A percentile compares a stretch with the other conserved stretches of the same genome.
phyloP scores from a whole-genome alignment of 2,329 filamentous ascomycete genomes.

The Penicillium sp. region DNA sequence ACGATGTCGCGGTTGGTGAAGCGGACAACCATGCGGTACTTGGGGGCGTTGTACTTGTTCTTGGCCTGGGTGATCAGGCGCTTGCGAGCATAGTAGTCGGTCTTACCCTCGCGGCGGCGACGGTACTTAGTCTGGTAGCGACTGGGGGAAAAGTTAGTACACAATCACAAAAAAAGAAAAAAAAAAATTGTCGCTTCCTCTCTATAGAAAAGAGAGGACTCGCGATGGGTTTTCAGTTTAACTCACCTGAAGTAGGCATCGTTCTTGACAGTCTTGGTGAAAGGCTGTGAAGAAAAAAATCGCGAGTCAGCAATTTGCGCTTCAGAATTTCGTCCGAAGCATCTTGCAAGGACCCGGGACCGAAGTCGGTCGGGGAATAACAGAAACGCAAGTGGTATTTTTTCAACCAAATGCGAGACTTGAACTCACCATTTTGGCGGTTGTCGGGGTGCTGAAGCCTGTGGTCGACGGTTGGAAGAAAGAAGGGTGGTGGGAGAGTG shows the following conservation, averaged over 20 bases:
- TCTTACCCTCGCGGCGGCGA: slow-evolving; percentile 94
- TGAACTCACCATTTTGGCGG: slow-evolving; percentile 52
- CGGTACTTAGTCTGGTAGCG: slow-evolving; percentile 99
- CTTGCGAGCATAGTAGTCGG: slow-evolving; percentile 99
- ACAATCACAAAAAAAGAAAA: neutral
- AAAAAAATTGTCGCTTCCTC: too few relatives aligned
- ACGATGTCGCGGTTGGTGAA: slow-evolving; percentile 99
- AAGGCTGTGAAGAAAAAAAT: slow-evolving; percentile 66
- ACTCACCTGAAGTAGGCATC: slow-evolving; percentile 97
- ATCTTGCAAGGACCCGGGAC: slow-evolving; percentile 87
- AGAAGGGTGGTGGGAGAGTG: slow-evolving; percentile 36
- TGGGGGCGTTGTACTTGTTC: slow-evolving; percentile 99
- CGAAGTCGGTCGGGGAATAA: slow-evolving; percentile 22
- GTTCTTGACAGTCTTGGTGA: slow-evolving; percentile 96
- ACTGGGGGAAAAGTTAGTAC: slow-evolving; percentile 54
- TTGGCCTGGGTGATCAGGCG: slow-evolving; percentile 99
- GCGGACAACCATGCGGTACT: slow-evolving; percentile 99
- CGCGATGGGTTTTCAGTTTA: neutral
- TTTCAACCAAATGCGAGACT: slow-evolving; percentile 32
- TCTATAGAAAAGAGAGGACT: too few relatives aligned
- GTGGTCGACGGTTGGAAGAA: slow-evolving; percentile 40
- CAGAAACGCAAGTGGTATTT: slow-evolving; percentile 15
- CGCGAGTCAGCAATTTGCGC: slow-evolving; percentile 99
- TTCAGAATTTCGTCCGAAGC: slow-evolving; percentile 94
- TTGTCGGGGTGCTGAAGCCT: slow-evolving; percentile 38